phyloP scores from a whole-genome alignment of 1,284 basidiomycete species.

The Pterulicium gracile region DNA sequence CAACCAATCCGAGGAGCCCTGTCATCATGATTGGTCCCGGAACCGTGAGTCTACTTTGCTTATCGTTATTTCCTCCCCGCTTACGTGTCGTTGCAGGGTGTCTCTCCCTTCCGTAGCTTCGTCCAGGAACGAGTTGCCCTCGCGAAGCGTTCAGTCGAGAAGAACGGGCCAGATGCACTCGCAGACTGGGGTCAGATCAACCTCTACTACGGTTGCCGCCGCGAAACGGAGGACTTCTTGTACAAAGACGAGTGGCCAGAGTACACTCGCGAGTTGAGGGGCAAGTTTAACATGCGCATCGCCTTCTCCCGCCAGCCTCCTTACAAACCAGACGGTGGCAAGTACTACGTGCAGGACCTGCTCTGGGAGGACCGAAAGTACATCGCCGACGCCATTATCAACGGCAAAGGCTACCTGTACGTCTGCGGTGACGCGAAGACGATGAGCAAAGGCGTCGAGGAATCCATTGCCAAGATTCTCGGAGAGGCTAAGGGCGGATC shows the following conservation, averaged over 20 bases:
- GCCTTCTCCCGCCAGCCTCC: constrained; percentile 85
- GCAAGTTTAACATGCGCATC: constrained; percentile 81
- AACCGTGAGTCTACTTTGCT: constrained; percentile 53
- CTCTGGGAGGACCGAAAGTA: constrained; percentile 78
- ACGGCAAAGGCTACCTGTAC: constrained; percentile 90
- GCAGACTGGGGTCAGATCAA: constrained; percentile 92
- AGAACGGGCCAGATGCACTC: constrained; percentile 86
- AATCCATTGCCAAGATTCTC: constrained; percentile 75
- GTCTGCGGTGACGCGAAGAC: constrained; percentile 95
- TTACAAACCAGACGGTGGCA: constrained; percentile 83
- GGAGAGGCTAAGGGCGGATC: constrained; percentile 88
- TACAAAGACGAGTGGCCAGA: constrained; percentile 93
- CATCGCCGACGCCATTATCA: constrained; percentile 82
- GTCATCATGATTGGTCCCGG: constrained; percentile 99
- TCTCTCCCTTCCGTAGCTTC: constrained; percentile 98
- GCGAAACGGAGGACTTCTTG: constrained; percentile 81
- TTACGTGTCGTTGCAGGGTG: constrained; percentile 46
- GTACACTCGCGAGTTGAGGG: constrained; percentile 79
- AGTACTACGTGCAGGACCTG: constrained; percentile 97
- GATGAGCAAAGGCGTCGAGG: constrained; percentile 94
- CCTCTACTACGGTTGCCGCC: constrained; percentile 94
- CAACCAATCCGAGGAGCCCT: constrained; percentile 95
- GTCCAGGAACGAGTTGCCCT: constrained; percentile 95
- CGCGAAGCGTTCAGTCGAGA: constrained; percentile 86
- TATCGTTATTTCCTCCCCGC: constrained; percentile 7